phyloP scores from a whole-genome alignment of 192 early-diverging fungal species.

The Neocallimastix lanati region DNA sequence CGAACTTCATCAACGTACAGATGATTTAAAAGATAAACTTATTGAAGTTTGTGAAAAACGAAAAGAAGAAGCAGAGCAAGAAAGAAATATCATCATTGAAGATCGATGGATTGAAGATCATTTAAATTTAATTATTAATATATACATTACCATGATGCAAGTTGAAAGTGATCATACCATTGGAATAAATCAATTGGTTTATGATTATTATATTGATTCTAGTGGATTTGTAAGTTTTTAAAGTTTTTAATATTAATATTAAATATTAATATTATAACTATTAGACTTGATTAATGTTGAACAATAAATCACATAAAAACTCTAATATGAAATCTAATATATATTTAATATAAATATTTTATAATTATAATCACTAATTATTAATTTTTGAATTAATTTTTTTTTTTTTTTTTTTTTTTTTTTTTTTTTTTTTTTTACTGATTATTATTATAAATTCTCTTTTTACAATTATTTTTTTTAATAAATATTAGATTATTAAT shows the following conservation, averaged over 20 bases:
- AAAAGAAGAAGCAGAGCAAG: conserved; percentile 36
- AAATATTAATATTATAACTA: too few species aligned
- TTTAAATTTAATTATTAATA: conserved; percentile 23
- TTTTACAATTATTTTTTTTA: too few species aligned
- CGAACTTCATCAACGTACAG: conserved; percentile 37
- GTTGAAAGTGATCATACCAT: conserved; percentile 30
- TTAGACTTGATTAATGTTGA: too few species aligned
- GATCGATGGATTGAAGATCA: conserved; percentile 41
- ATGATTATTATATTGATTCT: conserved; percentile 32
- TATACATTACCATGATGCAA: conserved; percentile 35
- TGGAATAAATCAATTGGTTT: conserved; percentile 18
- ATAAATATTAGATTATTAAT: neutral
- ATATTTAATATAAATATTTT: too few species aligned
- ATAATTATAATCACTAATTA: too few species aligned
- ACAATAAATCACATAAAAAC: too few species aligned
- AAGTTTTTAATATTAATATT: too few species aligned
- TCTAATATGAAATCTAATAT: too few species aligned
- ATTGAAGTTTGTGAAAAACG: conserved; percentile 38
- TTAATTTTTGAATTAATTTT: too few species aligned
- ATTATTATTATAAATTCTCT: too few species aligned
- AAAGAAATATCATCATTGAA: conserved; percentile 26
- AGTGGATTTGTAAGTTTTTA: conserved; percentile 14
- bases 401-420: neutral
- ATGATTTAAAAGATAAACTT: conserved; percentile 35
- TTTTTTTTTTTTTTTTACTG: neutral